A percentile compares a stretch with the other conserved stretches of the same genome.
Evolutionary conservation across 2,329 filamentous ascomycete genomes (phyloP).

Genomic region (Sphaerostilbella broomeana): DNA sequence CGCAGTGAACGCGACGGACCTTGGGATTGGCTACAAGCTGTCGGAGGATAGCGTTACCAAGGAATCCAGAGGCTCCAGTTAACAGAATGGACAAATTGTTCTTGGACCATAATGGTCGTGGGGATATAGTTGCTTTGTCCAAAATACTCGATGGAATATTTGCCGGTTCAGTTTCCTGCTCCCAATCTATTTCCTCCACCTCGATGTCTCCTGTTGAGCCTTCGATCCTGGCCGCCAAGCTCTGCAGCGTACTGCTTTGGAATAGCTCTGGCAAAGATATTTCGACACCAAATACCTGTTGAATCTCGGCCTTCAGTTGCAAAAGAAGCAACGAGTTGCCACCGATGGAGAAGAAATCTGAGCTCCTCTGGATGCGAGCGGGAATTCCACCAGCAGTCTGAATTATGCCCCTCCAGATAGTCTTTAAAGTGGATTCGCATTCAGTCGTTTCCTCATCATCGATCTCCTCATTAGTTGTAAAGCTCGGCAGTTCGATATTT

Average conservation of each 20-base stretch:
- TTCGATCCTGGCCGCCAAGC: conserved; percentile 31
- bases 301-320: conserved; percentile 26
- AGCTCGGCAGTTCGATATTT: conserved; percentile 17
- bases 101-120: too few relatives aligned
- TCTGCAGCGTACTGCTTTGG: conserved; percentile 29
- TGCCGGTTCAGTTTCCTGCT: not conserved
- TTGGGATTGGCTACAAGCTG: conserved; percentile 26
- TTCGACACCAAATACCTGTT: conserved; percentile 22
- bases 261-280: conserved; percentile 33
- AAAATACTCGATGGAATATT: not conserved
- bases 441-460: too few relatives aligned
- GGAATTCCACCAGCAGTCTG: conserved; percentile 7
- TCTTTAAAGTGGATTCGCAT: too few relatives aligned
- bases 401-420: too few relatives aligned
- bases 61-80: conserved; percentile 35
- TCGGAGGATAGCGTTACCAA: conserved; percentile 34
- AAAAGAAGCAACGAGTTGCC: conserved; percentile 33
- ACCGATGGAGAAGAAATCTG: conserved; percentile 31
- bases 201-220: conserved; percentile 14
- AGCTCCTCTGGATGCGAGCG: not conserved
- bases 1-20: conserved; percentile 36
- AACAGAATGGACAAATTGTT: conserved; percentile 12
- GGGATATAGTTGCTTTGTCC: conserved; percentile 4
- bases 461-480: too few relatives aligned
- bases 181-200: conserved; percentile 1